Conservation (phyloP, 768 basidiomycete species). For the Suillus cothurnatus region DNA sequence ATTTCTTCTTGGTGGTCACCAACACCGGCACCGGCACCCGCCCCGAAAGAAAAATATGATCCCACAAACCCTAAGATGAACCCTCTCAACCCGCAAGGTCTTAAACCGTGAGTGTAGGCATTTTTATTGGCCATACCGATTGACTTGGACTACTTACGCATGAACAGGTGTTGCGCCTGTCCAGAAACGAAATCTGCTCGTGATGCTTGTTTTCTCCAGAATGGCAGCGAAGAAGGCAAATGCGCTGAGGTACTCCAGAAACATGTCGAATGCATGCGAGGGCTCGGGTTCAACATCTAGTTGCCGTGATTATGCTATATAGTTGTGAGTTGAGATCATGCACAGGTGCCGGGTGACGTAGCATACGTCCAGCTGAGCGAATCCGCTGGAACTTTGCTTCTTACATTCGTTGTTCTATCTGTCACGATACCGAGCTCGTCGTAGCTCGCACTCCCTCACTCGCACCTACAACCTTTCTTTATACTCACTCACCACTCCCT, state of each 20-base stretch:
- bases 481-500: too few species aligned
- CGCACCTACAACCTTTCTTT: too few species aligned
- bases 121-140: not conserved
- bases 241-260: conserved; percentile 79
- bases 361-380: too few species aligned
- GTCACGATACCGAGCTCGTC: too few species aligned
- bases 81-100: conserved; percentile 89
- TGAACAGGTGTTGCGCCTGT: conserved; percentile 91
- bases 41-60: conserved; percentile 52
- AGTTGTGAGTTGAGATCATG: too few species aligned
- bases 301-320: not conserved
- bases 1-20: conserved; percentile 58
- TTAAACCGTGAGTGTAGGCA: conserved; percentile 78
- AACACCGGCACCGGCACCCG: conserved; percentile 41
- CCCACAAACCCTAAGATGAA: conserved; percentile 80
- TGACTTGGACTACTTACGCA: not conserved
- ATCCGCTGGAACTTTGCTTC: too few species aligned
- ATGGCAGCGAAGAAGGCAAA: conserved; percentile 66
- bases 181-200: conserved; percentile 90
- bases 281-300: conserved; percentile 84
- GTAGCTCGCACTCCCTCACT: too few species aligned
- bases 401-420: too few species aligned
- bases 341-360: too few species aligned
- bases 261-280: conserved; percentile 90
- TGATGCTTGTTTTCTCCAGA: conserved; percentile 90